Evolutionary conservation across 1,139 yeast species (phyloP).

Genomic region (Diutina sp.): DNA sequence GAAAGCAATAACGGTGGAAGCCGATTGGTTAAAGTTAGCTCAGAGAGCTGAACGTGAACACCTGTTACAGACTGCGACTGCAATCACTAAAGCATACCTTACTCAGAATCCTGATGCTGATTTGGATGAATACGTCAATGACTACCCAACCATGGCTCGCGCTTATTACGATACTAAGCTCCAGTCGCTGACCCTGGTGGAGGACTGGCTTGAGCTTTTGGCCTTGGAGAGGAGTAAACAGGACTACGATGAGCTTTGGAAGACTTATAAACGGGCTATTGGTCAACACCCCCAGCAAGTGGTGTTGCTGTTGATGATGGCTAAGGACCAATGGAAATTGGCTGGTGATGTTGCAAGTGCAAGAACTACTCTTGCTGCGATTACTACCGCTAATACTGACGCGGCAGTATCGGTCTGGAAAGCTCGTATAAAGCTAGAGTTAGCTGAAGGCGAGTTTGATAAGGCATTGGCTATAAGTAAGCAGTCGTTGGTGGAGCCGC

Average conservation of each 20-base stretch:
- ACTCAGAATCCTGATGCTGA: neutral
- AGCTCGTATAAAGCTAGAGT: conserved; percentile 57
- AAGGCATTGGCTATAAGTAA: conserved; percentile 30
- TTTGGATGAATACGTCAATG: neutral
- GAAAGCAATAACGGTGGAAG: conserved; percentile 4
- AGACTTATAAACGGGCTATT: neutral
- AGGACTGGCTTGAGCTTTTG: neutral
- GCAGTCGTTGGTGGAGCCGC: conserved; percentile 13
- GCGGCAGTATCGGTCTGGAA: conserved; percentile 48
- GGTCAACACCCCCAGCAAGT: conserved; percentile 32
- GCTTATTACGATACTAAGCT: neutral
- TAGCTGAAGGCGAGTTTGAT: conserved; percentile 20
- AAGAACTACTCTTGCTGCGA: conserved; percentile 35
- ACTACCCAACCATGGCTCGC: neutral
- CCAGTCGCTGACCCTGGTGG: neutral
- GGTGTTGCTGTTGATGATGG: conserved; percentile 52
- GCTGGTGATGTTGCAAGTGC: conserved; percentile 39
- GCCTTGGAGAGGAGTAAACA: neutral
- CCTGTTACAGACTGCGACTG: neutral
- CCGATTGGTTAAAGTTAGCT: neutral
- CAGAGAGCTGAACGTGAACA: neutral
- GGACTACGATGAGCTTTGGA: neutral
- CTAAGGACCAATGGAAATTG: conserved; percentile 51
- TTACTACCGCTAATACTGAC: conserved; percentile 25
- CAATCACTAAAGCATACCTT: neutral